Evolutionary conservation across 495 filamentous ascomycete species (phyloP).

Genomic region (Aspergillus sclerotiicarbonarius): DNA sequence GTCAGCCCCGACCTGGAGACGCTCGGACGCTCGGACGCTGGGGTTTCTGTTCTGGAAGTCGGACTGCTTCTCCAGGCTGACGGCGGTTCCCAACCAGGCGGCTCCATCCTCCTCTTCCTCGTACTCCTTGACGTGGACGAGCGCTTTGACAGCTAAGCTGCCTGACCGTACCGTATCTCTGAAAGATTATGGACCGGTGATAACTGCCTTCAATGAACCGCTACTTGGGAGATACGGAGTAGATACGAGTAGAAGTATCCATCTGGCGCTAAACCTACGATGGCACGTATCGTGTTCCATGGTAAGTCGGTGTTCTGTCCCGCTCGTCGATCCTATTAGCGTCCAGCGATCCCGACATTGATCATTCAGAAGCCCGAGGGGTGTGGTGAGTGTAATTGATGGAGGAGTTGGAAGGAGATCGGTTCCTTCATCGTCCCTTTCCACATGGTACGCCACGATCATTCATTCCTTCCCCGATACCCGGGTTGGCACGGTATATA

Average conservation of each 20-base stretch:
- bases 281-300: neutral
- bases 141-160: neutral
- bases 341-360: slow-evolving; percentile 1
- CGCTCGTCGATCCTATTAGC: slow-evolving; percentile 5
- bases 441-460: slow-evolving; percentile 23
- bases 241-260: neutral
- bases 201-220: too few species aligned
- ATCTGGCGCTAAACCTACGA: neutral
- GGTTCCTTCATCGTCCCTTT: slow-evolving; percentile 11
- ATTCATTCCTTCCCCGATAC: slow-evolving; percentile 18
- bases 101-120: neutral
- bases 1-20: slow-evolving; percentile 16
- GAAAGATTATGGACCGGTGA: too few species aligned
- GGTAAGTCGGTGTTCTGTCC: neutral
- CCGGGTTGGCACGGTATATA: slow-evolving; percentile 10
- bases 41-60: neutral
- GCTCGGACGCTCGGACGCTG: slow-evolving; percentile 22
- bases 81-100: neutral
- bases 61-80: neutral
- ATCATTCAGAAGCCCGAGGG: neutral
- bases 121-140: neutral
- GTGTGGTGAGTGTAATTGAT: neutral
- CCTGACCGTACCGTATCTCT: neutral
- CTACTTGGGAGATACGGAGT: too few species aligned
- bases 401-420: slow-evolving; percentile 12